Conservation (phyloP, 1,284 basidiomycete genomes). For the Irpex sp. region DNA sequence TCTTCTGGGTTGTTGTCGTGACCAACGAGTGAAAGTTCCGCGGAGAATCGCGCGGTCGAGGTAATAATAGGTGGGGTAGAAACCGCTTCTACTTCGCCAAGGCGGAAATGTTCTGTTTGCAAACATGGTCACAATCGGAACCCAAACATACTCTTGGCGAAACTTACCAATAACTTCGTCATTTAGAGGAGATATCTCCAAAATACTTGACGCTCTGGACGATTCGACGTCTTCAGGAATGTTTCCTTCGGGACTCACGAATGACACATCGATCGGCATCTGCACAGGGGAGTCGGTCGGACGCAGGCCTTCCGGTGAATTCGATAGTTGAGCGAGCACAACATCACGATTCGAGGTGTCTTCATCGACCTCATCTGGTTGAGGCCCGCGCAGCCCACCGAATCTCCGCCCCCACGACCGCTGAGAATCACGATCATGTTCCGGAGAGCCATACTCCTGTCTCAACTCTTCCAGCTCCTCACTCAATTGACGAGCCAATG, state of each 20-base stretch:
- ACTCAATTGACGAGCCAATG: constrained; percentile 56
- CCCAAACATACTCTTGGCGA: constrained; percentile 8
- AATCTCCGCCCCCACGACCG: constrained; percentile 27
- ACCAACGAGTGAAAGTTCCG: constrained; percentile 23
- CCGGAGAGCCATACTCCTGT: constrained; percentile 17
- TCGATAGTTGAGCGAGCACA: constrained; percentile 18
- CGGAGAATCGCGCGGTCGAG: constrained; percentile 37
- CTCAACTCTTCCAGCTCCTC: constrained; percentile 46
- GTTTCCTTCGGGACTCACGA: constrained; percentile 24
- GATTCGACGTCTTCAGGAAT: constrained; percentile 66
- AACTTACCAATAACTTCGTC: constrained; percentile 40
- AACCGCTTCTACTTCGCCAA: constrained; percentile 48
- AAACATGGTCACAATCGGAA: not conserved
- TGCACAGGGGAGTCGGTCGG: constrained; percentile 19
- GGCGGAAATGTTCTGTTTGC: constrained; percentile 38
- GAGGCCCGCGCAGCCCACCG: constrained; percentile 22
- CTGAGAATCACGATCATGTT: constrained; percentile 13
- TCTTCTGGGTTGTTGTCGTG: constrained; percentile 12
- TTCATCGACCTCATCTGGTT: constrained; percentile 19
- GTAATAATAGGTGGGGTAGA: constrained; percentile 42
- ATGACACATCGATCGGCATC: constrained; percentile 25
- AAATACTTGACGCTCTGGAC: constrained; percentile 46
- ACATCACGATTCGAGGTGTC: constrained; percentile 10
- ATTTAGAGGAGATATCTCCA: constrained; percentile 31
- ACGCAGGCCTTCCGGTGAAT: constrained; percentile 18